Evolutionary conservation across 2,329 filamentous ascomycete genomes (phyloP).

Genomic region (Acephala macrosclerotiorum): DNA sequence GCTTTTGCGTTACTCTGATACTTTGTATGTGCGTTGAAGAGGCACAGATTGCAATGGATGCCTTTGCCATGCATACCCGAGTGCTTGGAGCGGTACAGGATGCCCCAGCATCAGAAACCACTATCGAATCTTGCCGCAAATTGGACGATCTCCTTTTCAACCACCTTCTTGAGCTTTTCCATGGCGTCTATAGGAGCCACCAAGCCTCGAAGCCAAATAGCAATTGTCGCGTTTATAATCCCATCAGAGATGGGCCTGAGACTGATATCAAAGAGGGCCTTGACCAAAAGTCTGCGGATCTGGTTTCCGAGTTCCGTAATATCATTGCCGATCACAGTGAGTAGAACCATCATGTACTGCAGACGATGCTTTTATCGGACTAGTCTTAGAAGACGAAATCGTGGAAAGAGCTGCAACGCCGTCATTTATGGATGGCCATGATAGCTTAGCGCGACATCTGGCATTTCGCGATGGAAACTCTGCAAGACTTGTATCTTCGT

Average conservation of each 20-base stretch:
- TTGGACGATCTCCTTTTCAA: conserved; percentile 20
- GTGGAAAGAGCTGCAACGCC: conserved; percentile 14
- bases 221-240: conserved; percentile 17
- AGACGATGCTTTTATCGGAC: neutral
- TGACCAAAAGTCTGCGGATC: conserved; percentile 10
- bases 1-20: conserved; percentile 21
- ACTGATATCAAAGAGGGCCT: conserved; percentile 3
- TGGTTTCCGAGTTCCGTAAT: conserved; percentile 12
- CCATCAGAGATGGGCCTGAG: conserved; percentile 20
- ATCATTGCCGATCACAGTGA: conserved; percentile 11
- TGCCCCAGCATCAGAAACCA: conserved; percentile 4
- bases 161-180: conserved; percentile 19
- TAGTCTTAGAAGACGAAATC: conserved; percentile 17
- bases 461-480: conserved; percentile 21
- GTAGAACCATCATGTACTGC: neutral
- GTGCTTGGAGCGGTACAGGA: conserved; percentile 7
- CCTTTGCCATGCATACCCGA: conserved; percentile 18
- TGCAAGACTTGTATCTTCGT: conserved; percentile 22
- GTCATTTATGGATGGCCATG: conserved; percentile 13
- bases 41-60: conserved; percentile 21
- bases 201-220: neutral
- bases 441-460: conserved; percentile 16
- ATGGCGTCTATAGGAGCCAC: conserved; percentile 17
- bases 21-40: conserved; percentile 27
- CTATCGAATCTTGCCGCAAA: conserved; percentile 12